These are phyloP conservation scores for Cornus florida DNA, from an alignment of 148 eudicot species.

Conservation along the genomic window DNA sequence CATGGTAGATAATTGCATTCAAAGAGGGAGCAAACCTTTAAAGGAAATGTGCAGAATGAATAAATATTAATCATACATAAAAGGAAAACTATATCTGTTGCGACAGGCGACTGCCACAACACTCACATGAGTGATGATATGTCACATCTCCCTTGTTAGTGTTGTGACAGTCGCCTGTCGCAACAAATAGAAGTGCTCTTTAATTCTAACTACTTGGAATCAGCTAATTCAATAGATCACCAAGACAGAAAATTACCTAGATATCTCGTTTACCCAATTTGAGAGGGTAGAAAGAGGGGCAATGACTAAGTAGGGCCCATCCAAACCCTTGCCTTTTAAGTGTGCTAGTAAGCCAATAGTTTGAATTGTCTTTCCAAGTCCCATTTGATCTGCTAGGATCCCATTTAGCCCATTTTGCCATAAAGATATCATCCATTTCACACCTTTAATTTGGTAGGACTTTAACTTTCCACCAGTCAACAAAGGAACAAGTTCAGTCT, in stretches of 20 bases:
- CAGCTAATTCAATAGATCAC: background rate
- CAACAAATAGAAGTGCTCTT: background rate
- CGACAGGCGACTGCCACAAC: too few species aligned
- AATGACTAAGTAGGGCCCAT: conserved; percentile 94
- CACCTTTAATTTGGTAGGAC: conserved; percentile 87
- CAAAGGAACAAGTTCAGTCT: conserved; percentile 76
- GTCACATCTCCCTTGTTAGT: too few species aligned
- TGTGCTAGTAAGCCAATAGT: conserved; percentile 92
- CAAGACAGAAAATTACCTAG: conserved; percentile 39
- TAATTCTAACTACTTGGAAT: background rate
- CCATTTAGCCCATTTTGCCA: conserved; percentile 99
- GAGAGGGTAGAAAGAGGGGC: conserved; percentile 98
- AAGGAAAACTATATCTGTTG: background rate
- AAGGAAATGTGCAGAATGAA: background rate
- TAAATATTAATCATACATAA: background rate
- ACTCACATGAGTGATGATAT: too few species aligned
- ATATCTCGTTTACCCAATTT: conserved; percentile 87
- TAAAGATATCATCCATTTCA: conserved; percentile 92
- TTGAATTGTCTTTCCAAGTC: conserved; percentile 98
- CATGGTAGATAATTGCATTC: conserved; percentile 85
- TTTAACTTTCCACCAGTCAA: conserved; percentile 93
- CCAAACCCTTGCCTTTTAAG: conserved; percentile 84
- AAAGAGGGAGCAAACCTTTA: conserved; percentile 82
- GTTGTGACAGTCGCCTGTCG: too few species aligned
- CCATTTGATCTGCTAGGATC: conserved; percentile 99